Conservation (phyloP, 371 early-diverging fungal species). For the Lichtheimia corymbifera region DNA sequence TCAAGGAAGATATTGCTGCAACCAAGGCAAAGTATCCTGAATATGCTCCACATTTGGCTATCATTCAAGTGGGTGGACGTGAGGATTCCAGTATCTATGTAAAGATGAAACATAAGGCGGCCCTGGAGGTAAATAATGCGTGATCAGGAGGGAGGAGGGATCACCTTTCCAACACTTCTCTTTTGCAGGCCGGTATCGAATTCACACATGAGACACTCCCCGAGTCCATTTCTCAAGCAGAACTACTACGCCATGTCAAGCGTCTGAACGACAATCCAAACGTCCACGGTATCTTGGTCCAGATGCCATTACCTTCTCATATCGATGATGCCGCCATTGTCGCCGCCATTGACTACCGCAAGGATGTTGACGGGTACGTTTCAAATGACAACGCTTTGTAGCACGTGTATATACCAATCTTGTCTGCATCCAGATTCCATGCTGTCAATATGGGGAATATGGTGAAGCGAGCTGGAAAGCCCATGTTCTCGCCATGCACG, state of each 20-base stretch:
- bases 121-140: slow-evolving; percentile 65
- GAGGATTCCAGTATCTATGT: slow-evolving; percentile 92
- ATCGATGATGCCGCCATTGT: slow-evolving; percentile 75
- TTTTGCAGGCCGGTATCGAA: slow-evolving; percentile 59
- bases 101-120: slow-evolving; percentile 85
- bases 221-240: slow-evolving; percentile 39
- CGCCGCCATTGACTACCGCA: slow-evolving; percentile 75
- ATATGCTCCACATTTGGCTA: slow-evolving; percentile 81
- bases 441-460: slow-evolving; percentile 88
- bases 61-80: slow-evolving; percentile 87
- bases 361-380: slow-evolving; percentile 90
- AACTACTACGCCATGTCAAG: slow-evolving; percentile 55
- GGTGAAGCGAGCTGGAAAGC: slow-evolving; percentile 73
- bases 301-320: slow-evolving; percentile 82
- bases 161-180: not conserved
- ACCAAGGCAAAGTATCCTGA: slow-evolving; percentile 54
- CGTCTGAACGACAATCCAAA: slow-evolving; percentile 70
- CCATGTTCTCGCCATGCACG: slow-evolving; percentile 91
- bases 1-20: slow-evolving; percentile 62
- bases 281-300: slow-evolving; percentile 89
- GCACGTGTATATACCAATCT: not conserved
- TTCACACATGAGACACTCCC: slow-evolving; percentile 52
- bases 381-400: not conserved
- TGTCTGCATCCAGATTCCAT: slow-evolving; percentile 74
- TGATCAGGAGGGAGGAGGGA: not conserved